Evolutionary conservation across 257 asterid genomes (phyloP).

Genomic region (Solanum etuberosum): DNA sequence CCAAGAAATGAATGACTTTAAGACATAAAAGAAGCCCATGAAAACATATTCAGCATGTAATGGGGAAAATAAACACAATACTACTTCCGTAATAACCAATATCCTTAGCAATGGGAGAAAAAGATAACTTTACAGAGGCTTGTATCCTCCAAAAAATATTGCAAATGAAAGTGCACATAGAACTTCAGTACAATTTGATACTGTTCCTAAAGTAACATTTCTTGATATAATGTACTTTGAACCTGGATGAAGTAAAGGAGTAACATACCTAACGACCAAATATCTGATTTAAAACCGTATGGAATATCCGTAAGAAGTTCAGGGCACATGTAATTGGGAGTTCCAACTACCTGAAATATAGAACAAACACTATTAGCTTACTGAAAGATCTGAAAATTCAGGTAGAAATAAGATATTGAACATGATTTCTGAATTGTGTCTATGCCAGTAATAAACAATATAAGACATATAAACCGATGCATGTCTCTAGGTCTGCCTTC

Average conservation of each 20-base stretch:
- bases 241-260: neutral
- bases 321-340: conserved; percentile 99
- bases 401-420: neutral
- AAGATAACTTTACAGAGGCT: no score
- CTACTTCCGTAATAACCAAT: no score
- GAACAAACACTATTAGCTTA: neutral
- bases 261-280: conserved; percentile 92
- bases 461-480: neutral
- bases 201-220: no score
- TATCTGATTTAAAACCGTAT: conserved; percentile 93
- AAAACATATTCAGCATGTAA: no score
- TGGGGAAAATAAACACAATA: no score
- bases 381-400: neutral
- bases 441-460: neutral
- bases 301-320: conserved; percentile 99
- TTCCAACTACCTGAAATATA: conserved; percentile 77
- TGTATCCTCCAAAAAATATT: neutral
- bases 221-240: neutral
- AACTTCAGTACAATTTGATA: neutral
- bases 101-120: no score
- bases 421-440: neutral
- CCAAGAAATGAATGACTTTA: neutral
- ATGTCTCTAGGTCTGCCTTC: neutral
- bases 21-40: neutral
- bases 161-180: neutral